Conservation (phyloP, 257 asterid species). For the Plantago elongata region DNA sequence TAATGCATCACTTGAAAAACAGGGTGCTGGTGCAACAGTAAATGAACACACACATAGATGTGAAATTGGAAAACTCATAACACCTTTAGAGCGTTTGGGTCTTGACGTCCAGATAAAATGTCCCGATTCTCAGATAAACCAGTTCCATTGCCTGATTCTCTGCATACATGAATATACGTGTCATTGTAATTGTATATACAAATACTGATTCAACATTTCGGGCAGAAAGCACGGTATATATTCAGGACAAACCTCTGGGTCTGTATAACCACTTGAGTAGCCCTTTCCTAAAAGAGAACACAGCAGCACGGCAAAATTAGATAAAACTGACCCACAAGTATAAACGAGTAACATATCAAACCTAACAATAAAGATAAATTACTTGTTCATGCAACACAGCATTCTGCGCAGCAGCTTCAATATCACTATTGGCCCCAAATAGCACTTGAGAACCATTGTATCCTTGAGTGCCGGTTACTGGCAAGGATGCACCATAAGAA, state of each 20-base stretch:
- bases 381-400: slow-evolving; percentile 92
- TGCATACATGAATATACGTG: slow-evolving; percentile 31
- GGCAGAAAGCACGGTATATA: neutral
- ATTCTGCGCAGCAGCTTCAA: slow-evolving; percentile 71
- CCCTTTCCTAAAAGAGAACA: slow-evolving; percentile 61
- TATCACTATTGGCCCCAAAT: slow-evolving; percentile 27
- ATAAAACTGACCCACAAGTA: slow-evolving; percentile 8
- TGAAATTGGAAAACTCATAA: slow-evolving; percentile 9
- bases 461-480: no score
- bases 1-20: neutral
- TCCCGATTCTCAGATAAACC: slow-evolving; percentile 49
- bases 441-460: no score
- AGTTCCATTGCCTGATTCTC: slow-evolving; percentile 50
- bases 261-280: slow-evolving; percentile 76
- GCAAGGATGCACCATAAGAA: neutral
- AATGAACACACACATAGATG: neutral
- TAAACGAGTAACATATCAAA: slow-evolving; percentile 12
- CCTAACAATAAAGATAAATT: slow-evolving; percentile 11
- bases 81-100: slow-evolving; percentile 82
- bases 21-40: slow-evolving; percentile 3
- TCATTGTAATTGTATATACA: neutral
- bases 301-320: slow-evolving; percentile 19
- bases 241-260: slow-evolving; percentile 63
- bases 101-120: slow-evolving; percentile 74
- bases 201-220: slow-evolving; percentile 14